Evolutionary conservation across 257 asterid genomes (phyloP), one percentile per base, ranked within the genome.

Genomic region (Avicennia marina): DNA sequence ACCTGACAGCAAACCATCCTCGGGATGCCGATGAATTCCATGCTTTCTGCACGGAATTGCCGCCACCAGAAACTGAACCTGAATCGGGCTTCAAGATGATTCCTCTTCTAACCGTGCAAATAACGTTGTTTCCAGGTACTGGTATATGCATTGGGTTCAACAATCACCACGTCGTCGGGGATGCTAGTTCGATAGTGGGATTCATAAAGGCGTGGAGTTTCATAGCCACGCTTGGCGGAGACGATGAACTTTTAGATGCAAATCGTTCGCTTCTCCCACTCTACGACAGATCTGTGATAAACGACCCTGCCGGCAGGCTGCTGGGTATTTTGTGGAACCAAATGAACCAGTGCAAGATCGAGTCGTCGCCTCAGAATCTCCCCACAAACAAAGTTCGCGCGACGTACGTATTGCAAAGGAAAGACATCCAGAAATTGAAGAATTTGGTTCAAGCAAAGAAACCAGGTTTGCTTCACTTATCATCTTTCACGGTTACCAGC

Each of bases 171-270:
- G 52, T 46, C 16, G 46, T 66, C 3, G 85, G 83, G 2, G 89
- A 78, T 33, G 86, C 76, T 2, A 73, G 79, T 22, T 58, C 75
- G 8, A 70, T 76, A 11, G 66, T 64, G 11, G 29, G 72, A 11
- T 78, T 78, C 46, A 60, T 73, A 22, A 76, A 58, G 18, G 56
- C 64, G 5, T 78, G 89, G 86, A 57, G 75, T 42, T 41, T 62
- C 0, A n/a, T 75, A 4, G 18, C 72, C 11, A 70, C 33, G 36
- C 67, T 58, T n/a, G n/a, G n/a, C 21, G 78, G 67, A 2, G 46
- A 47, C n/a, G 56, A 45, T 3, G 60, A 58, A 4, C 13, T 53
- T 17, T 42, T 34, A 45, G 32, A 36, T 0, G 42, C 43, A 17
- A 38, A n/a, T n/a, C n/a, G 47, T 0, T 31, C 27, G 17, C 18